Evolutionary conservation across 2,329 filamentous ascomycete species (phyloP), one percentile per base, ranked within the genome.

Genomic region (Pyricularia sp.): DNA sequence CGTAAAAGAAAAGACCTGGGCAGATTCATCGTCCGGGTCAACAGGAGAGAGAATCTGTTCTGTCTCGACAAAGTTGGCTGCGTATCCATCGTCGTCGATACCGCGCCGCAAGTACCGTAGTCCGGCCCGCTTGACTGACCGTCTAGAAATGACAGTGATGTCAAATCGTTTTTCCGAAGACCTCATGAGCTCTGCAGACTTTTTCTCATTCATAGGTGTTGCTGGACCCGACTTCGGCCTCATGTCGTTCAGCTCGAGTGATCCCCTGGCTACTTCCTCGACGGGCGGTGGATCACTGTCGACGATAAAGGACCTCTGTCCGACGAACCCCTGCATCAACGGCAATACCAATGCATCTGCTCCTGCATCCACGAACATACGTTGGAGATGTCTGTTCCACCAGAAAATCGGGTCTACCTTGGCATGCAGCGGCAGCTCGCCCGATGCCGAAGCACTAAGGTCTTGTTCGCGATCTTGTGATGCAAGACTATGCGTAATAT

Each of bases 301-400:
- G 28, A 93, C 85, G 9, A 87, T 83, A 73, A 99, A 97, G 2
- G 86, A 80, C 67, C 85, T 82, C 75, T 97, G 94, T 1, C 93
- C 93, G 24, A 99, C 85, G 70, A 97, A 99, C 0, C 94, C 94
- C 75, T 97, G 94, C 76, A 99, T 89, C 3, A 99, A 70, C 1
- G 94, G 94, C 26, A 97, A 77, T 1, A 89, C 81, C 64, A 96
- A 82, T 0, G 80, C 78, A 70, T 91, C 84, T 26, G 90, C 84
- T 0, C 89, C 87, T n/a, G 83, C 81, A 22, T 89, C 83, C 62
- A 91, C 83, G 67, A 99, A 92, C 0, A 89, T 87, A 31, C 82
- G 77, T 30, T 90, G 78, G 16, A 97, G 81, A 72, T 91, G 81
- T 30, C 82, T 82, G 71, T 99, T 99, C 93, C 94, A 99, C 74